phyloP scores from a whole-genome alignment of 345 rosid genomes.

The Citrus maxima region DNA sequence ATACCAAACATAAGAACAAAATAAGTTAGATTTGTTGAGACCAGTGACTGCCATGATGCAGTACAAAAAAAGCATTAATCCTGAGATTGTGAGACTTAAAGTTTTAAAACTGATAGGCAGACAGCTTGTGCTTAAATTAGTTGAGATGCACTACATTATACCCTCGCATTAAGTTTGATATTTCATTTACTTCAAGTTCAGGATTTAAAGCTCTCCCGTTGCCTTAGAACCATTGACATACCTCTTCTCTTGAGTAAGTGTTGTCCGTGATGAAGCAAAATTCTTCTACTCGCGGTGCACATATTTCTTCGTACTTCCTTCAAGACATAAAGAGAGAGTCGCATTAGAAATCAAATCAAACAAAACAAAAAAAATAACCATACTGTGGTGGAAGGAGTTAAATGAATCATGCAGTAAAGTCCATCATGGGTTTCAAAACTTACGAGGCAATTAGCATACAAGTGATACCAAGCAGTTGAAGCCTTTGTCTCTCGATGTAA shows the following conservation, averaged over 20 bases:
- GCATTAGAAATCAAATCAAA: constrained; percentile 10
- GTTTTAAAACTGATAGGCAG: neutral
- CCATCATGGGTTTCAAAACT: constrained; percentile 30
- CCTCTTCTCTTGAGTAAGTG: constrained; percentile 76
- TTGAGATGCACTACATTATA: neutral
- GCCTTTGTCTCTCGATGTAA: constrained; percentile 64
- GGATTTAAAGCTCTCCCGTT: neutral
- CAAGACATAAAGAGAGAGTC: constrained; percentile 8
- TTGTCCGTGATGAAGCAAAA: constrained; percentile 92
- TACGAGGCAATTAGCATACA: constrained; percentile 97
- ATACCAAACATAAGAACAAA: neutral
- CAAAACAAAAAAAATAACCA: constrained; percentile 8
- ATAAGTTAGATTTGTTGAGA: neutral
- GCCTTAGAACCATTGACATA: constrained; percentile 22
- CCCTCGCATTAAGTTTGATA: neutral
- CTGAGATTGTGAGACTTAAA: neutral
- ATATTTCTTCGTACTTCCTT: constrained; percentile 90
- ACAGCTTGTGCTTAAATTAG: neutral
- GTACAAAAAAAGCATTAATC: neutral
- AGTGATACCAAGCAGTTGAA: constrained; percentile 93
- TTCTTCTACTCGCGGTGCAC: constrained; percentile 81
- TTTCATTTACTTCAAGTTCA: neutral
- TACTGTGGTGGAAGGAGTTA: neutral
- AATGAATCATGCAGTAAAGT: constrained; percentile 10
- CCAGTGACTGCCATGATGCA: neutral